phyloP scores from a whole-genome alignment of 1,284 basidiomycete species.

The Thelephora terrestris region DNA sequence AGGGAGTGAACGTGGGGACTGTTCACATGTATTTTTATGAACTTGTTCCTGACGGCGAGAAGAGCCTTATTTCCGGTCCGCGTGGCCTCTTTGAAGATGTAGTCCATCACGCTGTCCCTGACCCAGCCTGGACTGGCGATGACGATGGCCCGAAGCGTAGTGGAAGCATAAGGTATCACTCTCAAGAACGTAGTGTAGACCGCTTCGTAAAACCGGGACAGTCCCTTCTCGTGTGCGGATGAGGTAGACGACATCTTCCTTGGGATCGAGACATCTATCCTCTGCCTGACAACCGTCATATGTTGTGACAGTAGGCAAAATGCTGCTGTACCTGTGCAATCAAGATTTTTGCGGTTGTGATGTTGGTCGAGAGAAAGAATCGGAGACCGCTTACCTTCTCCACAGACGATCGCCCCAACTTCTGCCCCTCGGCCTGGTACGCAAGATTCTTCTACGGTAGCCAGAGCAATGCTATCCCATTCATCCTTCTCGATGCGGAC shows the following conservation, averaged over 20 bases:
- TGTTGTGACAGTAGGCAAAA: constrained; percentile 94
- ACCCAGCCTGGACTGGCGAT: constrained; percentile 97
- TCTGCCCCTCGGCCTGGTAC: constrained; percentile 92
- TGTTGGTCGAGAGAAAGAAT: not conserved
- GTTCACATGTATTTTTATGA: constrained; percentile 84
- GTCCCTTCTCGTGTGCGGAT: constrained; percentile 79
- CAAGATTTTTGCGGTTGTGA: constrained; percentile 1
- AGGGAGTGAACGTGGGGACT: constrained; percentile 95
- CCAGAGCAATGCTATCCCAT: constrained; percentile 88
- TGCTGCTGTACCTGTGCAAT: constrained; percentile 65
- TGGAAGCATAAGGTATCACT: constrained; percentile 77
- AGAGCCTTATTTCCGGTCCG: constrained; percentile 80
- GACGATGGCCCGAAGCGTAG: constrained; percentile 78
- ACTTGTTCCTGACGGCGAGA: constrained; percentile 69
- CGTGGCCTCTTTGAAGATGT: constrained; percentile 75
- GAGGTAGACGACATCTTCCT: constrained; percentile 82
- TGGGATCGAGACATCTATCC: constrained; percentile 86
- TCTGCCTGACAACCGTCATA: constrained; percentile 91
- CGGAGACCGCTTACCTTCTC: constrained; percentile 52
- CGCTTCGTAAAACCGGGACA: constrained; percentile 74
- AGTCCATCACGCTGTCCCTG: constrained; percentile 82
- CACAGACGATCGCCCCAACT: constrained; percentile 92
- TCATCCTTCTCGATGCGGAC: constrained; percentile 83
- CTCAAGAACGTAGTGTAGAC: constrained; percentile 85
- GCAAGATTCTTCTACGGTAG: constrained; percentile 80